Percentiles rank a stretch among this genome's conserved stretches.
Evolutionary conservation across 208 protist species (phyloP).

Genomic region (Herpetomonas samuelpessoai): DNA sequence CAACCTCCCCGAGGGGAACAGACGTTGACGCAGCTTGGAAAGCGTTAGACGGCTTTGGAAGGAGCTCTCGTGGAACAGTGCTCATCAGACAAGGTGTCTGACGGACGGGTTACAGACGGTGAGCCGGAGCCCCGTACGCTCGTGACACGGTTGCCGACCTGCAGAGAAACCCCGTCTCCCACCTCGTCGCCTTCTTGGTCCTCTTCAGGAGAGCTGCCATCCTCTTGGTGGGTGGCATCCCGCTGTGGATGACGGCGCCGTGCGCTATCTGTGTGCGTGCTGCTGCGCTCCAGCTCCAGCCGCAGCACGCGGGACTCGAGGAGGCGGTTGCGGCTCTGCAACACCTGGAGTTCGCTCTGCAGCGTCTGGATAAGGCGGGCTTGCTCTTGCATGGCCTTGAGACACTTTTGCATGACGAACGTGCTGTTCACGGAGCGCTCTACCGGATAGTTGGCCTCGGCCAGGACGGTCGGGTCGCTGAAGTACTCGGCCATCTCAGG

Average conservation of each 20-base stretch:
- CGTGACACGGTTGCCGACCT: too few relatives aligned
- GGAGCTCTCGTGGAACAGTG: slow-evolving; percentile 19
- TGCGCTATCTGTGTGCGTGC: too few relatives aligned
- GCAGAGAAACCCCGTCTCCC: too few relatives aligned
- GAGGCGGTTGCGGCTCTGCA: slow-evolving; percentile 17
- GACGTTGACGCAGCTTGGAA: too few relatives aligned
- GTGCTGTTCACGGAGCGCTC: not conserved
- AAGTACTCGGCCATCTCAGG: slow-evolving; percentile 43
- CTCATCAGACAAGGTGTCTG: slow-evolving; percentile 12
- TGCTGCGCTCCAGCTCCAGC: too few relatives aligned
- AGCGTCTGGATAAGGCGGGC: slow-evolving; percentile 14
- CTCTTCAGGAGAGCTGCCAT: too few relatives aligned
- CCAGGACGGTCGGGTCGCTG: slow-evolving; percentile 4
- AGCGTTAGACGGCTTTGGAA: slow-evolving; percentile 19
- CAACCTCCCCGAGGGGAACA: too few relatives aligned
- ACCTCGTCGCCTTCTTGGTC: too few relatives aligned
- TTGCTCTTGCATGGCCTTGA: slow-evolving; percentile 26
- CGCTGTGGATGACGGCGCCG: too few relatives aligned
- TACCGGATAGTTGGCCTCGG: not conserved
- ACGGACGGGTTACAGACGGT: slow-evolving; percentile 18
- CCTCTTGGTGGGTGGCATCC: too few relatives aligned
- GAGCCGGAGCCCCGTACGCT: slow-evolving; percentile 14
- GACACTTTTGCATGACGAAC: slow-evolving; percentile 6
- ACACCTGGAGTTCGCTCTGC: slow-evolving; percentile 11
- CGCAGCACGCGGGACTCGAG: slow-evolving; percentile 13